A percentile compares a stretch with the other conserved stretches of the same genome.
phyloP scores from a whole-genome alignment of 2,329 filamentous ascomycete genomes.

The Esteya vermicola region DNA sequence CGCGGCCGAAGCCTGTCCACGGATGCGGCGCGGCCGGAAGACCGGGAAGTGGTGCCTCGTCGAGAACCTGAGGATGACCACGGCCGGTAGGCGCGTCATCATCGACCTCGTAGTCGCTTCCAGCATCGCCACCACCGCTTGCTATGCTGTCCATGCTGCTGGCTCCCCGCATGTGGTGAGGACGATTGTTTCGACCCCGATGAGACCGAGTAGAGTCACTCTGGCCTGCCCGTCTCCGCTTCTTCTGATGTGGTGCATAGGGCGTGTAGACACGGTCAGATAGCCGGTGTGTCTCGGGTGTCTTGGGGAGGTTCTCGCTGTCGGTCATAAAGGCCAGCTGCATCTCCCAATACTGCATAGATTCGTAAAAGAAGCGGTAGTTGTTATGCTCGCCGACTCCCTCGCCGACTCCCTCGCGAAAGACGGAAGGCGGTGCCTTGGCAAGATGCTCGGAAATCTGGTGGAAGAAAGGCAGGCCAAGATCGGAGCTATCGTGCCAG shows the following conservation, averaged over 20 bases:
- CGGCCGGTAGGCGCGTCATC: background rate
- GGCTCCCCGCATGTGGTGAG: no score
- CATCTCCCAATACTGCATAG: conserved; percentile 45
- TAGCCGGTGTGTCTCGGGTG: conserved; percentile 12
- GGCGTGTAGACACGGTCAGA: background rate
- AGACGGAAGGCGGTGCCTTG: conserved; percentile 8
- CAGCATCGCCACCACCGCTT: no score
- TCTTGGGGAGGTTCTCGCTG: conserved; percentile 20
- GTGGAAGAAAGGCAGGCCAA: conserved; percentile 36
- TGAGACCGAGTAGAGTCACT: no score
- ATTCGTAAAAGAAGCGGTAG: conserved; percentile 35
- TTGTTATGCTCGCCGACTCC: conserved; percentile 21
- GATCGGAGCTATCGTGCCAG: conserved; percentile 37
- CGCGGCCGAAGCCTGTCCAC: conserved; percentile 31
- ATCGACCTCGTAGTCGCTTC: background rate
- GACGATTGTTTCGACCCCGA: no score
- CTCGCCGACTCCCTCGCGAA: conserved; percentile 19
- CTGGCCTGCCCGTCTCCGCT: background rate
- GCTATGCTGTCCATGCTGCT: background rate
- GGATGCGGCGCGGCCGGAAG: conserved; percentile 24
- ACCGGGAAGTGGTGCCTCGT: background rate
- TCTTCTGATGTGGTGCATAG: background rate
- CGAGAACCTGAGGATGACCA: no score
- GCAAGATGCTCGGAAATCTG: conserved; percentile 26
- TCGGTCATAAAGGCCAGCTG: conserved; percentile 38